Evolutionary conservation across 495 filamentous ascomycete species (phyloP), one percentile per base, ranked within the genome.

Genomic region (Sordaria brevicollis): DNA sequence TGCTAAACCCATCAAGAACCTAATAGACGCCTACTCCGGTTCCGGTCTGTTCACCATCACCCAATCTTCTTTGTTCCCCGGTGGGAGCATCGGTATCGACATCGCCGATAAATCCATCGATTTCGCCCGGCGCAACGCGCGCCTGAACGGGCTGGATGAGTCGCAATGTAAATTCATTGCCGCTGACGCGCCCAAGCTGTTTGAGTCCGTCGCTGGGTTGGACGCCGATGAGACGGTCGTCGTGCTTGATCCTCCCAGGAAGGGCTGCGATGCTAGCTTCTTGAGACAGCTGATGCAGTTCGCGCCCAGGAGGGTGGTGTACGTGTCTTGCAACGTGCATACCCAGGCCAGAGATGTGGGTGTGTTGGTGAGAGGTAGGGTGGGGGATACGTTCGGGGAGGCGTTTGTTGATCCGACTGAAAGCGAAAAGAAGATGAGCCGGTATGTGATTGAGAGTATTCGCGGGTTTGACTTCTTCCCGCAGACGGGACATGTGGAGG

Each of bases 381-480:
- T 68, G 8, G 80, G 77, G 35, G 79, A 77, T 31, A 57, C 49
- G 11, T 57, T 57, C 7, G 49, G 49, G 11, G 49, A 57, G 21
- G 49, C 49, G 25, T 57, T 57, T 57, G 49, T 57, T 21, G 57
- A 78, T 67, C 76, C 81, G 35, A 65, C 33, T 13, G 77, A 71
- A 36, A 69, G 69, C 35, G 78, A 84, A 65, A 77, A 79, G 57
- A 82, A 82, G 74, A 79, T 83, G 66, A 83, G 84, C 34, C 82
- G 85, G 65, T 99, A 97, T 81, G 87, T 89, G 78, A 92, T 99
- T 75, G 96, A 99, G 84, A 96, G 92, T 76, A 82, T 99, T 37
- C 85, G 90, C 65, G 95, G 94, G 5, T 97, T 97, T 77, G 95
- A 99, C 76, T 99, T 99, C 82, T 99, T 99, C 80, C 95, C 95